These are phyloP conservation scores for Rhizophora apiculata DNA, from an alignment of 345 rosid species.

Conservation along the genomic window DNA sequence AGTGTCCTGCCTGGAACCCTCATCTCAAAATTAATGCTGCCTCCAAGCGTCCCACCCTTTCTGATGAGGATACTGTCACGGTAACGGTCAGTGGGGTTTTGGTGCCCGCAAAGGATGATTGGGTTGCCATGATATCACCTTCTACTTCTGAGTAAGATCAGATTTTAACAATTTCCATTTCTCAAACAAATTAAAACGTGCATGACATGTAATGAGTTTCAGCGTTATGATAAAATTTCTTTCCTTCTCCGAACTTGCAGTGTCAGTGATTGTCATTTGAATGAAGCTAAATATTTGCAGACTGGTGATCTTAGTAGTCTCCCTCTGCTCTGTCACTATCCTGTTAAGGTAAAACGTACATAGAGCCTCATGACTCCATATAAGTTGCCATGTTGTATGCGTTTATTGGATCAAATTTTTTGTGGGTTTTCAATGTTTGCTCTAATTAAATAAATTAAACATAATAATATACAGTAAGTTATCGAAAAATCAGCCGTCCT, in stretches of 20 bases:
- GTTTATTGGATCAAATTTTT: too few species aligned
- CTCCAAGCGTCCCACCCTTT: slow-evolving; percentile 4
- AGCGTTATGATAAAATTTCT: background rate
- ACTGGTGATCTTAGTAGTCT: slow-evolving; percentile 53
- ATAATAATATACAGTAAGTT: too few species aligned
- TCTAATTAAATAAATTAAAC: too few species aligned
- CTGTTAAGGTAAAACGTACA: slow-evolving; percentile 50
- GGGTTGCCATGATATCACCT: slow-evolving; percentile 78
- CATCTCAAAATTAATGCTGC: slow-evolving; percentile 29
- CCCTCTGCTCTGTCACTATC: slow-evolving; percentile 74
- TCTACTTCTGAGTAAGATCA: slow-evolving; percentile 42
- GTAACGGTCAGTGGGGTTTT: slow-evolving; percentile 50
- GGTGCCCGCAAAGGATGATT: slow-evolving; percentile 33
- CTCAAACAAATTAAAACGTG: too few species aligned
- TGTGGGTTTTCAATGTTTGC: too few species aligned
- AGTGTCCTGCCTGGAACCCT: slow-evolving; percentile 32
- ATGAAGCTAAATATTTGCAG: slow-evolving; percentile 34
- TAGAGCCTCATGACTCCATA: background rate
- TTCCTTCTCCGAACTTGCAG: slow-evolving; percentile 21
- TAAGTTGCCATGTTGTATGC: too few species aligned
- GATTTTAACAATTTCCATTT: too few species aligned
- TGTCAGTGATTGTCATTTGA: slow-evolving; percentile 33
- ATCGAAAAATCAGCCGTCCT: too few species aligned
- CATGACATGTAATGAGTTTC: too few species aligned
- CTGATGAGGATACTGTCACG: slow-evolving; percentile 36